These are phyloP conservation scores for Selaginella moellendorffii DNA, from an alignment of 75 land plant genomes.

Conservation along the genomic window DNA sequence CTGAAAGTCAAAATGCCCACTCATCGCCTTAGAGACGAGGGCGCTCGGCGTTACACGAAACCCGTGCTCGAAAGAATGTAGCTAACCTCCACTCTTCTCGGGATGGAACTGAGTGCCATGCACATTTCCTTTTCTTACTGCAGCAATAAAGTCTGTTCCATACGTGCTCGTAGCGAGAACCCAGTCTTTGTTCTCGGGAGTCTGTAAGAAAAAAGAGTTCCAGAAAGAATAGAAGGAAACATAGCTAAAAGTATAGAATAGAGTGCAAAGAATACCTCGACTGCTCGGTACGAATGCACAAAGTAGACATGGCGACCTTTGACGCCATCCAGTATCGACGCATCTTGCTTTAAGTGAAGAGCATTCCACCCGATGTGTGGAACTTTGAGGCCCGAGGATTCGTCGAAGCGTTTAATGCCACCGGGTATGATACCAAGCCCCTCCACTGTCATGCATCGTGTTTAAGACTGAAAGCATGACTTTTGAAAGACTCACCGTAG, in stretches of 20 bases:
- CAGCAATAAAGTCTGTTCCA: conserved; percentile 77
- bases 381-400: conserved; percentile 65
- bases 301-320: conserved; percentile 80
- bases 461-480: not conserved
- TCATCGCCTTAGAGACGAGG: no score
- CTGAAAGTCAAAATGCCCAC: no score
- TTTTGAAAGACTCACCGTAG: conserved; percentile 28
- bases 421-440: conserved; percentile 97
- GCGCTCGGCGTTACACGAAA: no score
- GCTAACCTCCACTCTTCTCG: conserved; percentile 93
- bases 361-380: conserved; percentile 99
- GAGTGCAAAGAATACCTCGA: conserved; percentile 45
- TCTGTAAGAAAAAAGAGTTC: no score
- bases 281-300: conserved; percentile 94
- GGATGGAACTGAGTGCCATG: conserved; percentile 93
- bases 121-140: conserved; percentile 68
- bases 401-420: conserved; percentile 71
- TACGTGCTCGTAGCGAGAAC: conserved; percentile 84
- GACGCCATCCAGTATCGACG: conserved; percentile 52
- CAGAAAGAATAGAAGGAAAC: no score
- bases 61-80: conserved; percentile 7
- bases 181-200: conserved; percentile 82
- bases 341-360: conserved; percentile 40
- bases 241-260: no score
- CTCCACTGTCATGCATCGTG: conserved; percentile 31